Conservation (phyloP, 352 stramenopile species). For the Pythium biforme region DNA sequence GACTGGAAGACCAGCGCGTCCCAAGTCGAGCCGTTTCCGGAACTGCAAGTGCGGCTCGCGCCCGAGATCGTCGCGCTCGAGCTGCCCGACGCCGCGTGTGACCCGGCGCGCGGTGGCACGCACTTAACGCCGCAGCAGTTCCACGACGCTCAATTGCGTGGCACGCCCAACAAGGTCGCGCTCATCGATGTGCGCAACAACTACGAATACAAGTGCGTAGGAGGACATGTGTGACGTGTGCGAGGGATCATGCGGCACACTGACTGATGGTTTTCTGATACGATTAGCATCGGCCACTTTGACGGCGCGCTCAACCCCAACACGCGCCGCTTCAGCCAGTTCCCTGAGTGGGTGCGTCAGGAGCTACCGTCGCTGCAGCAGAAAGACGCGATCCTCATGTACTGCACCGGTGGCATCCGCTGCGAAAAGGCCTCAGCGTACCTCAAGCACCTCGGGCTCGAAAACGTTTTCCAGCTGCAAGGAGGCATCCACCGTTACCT, state of each 20-base stretch:
- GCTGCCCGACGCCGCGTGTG: constrained; percentile 50
- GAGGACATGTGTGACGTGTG: too few relatives aligned
- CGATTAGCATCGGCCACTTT: constrained; percentile 72
- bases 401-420: constrained; percentile 82
- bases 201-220: constrained; percentile 78
- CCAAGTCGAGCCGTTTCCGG: constrained; percentile 48
- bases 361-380: constrained; percentile 54
- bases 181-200: constrained; percentile 77
- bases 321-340: constrained; percentile 78
- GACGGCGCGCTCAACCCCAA: constrained; percentile 70
- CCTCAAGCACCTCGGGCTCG: constrained; percentile 63
- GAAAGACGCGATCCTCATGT: constrained; percentile 85
- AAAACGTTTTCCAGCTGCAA: constrained; percentile 75
- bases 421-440: constrained; percentile 85
- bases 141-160: constrained; percentile 38
- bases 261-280: too few relatives aligned
- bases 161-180: constrained; percentile 30
- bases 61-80: constrained; percentile 80
- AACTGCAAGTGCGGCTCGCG: constrained; percentile 65
- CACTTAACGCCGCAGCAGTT: constrained; percentile 73
- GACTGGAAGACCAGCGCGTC: constrained; percentile 85
- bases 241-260: too few relatives aligned
- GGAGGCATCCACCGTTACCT: constrained; percentile 86
- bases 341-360: constrained; percentile 62
- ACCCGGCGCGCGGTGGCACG: constrained; percentile 38